Evolutionary conservation across 2,329 filamentous ascomycete genomes (phyloP), one percentile per base, ranked within the genome.

Genomic region (Scedosporium aurantiacum): DNA sequence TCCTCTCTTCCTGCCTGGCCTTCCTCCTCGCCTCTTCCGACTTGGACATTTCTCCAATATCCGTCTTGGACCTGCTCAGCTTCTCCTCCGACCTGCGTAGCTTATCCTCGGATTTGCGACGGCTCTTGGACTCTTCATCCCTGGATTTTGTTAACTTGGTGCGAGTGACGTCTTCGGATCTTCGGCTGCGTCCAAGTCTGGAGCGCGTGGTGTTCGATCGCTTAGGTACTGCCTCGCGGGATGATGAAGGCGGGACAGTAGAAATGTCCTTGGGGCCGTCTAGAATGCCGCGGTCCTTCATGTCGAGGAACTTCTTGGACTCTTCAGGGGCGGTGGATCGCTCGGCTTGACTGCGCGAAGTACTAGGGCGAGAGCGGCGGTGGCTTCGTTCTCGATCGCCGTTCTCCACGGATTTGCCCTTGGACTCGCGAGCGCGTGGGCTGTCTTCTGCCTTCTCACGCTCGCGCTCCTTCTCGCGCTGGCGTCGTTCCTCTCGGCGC

Each of bases 401-500:
- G 47, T 28, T 23, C 16, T 57, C 55, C 8, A 41, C 23, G 27
- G 27, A 23, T 57, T 57, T 58, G 18, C 37, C 40, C 57, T 58
- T 58, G 8, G 57, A 40, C 25, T 41, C 28, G 10, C 57, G n/a
- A 18, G 57, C 16, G 56, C 18, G 18, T 25, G 37, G 25, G 55
- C 60, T n/a, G 23, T 56, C 37, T 56, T 37, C 32, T 7, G 4
- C 18, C 10, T 47, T 41, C n/a, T 60, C 59, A 12, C 37, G 27
- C 32, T 55, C 52, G 25, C 50, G 16, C 52, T 61, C 60, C 52
- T 61, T 61, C 40, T 61, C 60, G 21, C 60, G 60, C 23, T 57
- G 52, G 52, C 72, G 76, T 28, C 77, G 76, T 65, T 81, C 79
- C 59, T 75, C 76, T 68, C 77, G 81, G 63, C 76, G 75, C 64